Percentiles rank a stretch among this genome's conserved stretches.
Conservation (phyloP, 805 yeast genomes). For the Starmera caribaea region DNA sequence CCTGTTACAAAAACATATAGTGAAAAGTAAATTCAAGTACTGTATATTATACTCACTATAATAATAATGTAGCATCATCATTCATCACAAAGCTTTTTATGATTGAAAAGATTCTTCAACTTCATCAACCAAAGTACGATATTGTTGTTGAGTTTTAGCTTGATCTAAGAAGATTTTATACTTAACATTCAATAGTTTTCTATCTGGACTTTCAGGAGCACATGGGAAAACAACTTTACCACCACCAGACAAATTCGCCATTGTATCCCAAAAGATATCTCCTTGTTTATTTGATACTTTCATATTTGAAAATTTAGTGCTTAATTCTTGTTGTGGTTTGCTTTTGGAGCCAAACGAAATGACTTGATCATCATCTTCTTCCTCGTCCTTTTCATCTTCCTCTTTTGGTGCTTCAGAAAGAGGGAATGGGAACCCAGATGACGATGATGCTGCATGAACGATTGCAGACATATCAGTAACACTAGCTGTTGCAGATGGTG, state of each 20-base stretch:
- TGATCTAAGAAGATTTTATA: slow-evolving; percentile 83
- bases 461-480: slow-evolving; percentile 36
- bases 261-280: slow-evolving; percentile 72
- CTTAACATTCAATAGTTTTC: slow-evolving; percentile 64
- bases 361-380: slow-evolving; percentile 34
- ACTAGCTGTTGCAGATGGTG: slow-evolving; percentile 71
- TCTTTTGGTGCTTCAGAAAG: slow-evolving; percentile 27
- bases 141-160: slow-evolving; percentile 71
- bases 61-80: too few relatives aligned
- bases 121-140: slow-evolving; percentile 58
- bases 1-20: too few relatives aligned
- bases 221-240: slow-evolving; percentile 75
- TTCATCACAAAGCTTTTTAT: too few relatives aligned
- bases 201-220: slow-evolving; percentile 47
- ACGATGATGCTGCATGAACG: slow-evolving; percentile 13
- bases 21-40: too few relatives aligned
- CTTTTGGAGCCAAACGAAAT: slow-evolving; percentile 52
- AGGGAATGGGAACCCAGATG: slow-evolving; percentile 38
- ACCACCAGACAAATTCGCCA: slow-evolving; percentile 76
- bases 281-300: slow-evolving; percentile 27
- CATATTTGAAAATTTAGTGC: slow-evolving; percentile 29
- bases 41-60: too few relatives aligned
- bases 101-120: slow-evolving; percentile 17
- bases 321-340: slow-evolving; percentile 42
- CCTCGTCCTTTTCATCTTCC: slow-evolving; percentile 13